Evolutionary conservation across 176 grass and related monocot species (phyloP).

Genomic region (Sorghum bicolor): Sorghum_bicolor_NCBIv3 NC_012873.2:1892001-1892500

Average conservation of each 20-base stretch:
- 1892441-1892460: not conserved
- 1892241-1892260: not conserved
- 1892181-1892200: not conserved
- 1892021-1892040: not conserved
- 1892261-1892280: constrained; percentile 4
- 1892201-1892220: not conserved
- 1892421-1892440: not conserved
- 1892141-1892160: not conserved
- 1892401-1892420: not conserved
- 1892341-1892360: not conserved
- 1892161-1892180: constrained; percentile 15
- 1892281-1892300: not conserved
- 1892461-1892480: not conserved
- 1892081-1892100: not conserved
- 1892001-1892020: not conserved
- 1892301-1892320: not conserved
- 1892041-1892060: not conserved
- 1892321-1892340: not conserved
- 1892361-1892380: not conserved
- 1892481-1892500: not conserved
- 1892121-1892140: not conserved
- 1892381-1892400: not conserved
- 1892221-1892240: not conserved
- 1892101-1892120: not conserved
- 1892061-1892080: not conserved